phyloP scores from a whole-genome alignment of 2,329 filamentous ascomycete genomes.

The Chaetothyriales sp. region DNA sequence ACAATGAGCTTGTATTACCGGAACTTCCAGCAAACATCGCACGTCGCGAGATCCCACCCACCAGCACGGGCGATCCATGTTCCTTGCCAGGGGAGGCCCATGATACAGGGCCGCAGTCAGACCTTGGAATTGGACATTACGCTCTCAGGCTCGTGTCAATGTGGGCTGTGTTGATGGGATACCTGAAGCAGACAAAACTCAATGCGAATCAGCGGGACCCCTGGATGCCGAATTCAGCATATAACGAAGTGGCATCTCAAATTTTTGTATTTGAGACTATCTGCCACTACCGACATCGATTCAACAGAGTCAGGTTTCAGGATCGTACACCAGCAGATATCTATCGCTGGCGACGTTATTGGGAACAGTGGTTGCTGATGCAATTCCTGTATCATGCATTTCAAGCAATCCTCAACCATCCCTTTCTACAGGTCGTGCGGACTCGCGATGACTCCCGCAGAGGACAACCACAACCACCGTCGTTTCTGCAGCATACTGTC shows the following conservation, averaged over 20 bases:
- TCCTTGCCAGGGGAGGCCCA: background rate
- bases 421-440: constrained; percentile 12
- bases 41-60: background rate
- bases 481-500: constrained; percentile 14
- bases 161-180: constrained; percentile 12
- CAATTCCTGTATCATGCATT: constrained; percentile 13
- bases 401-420: constrained; percentile 13
- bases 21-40: constrained; percentile 5
- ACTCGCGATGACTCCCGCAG: constrained; percentile 4
- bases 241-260: constrained; percentile 11
- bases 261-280: constrained; percentile 12
- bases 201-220: constrained; percentile 7
- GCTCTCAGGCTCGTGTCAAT: constrained; percentile 9
- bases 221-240: constrained; percentile 9
- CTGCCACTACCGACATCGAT: constrained; percentile 11
- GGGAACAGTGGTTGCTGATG: constrained; percentile 12
- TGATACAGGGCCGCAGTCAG: constrained; percentile 2
- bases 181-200: constrained; percentile 10
- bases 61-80: background rate
- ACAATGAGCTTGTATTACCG: constrained; percentile 6
- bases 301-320: constrained; percentile 9
- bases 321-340: constrained; percentile 5
- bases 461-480: constrained; percentile 10
- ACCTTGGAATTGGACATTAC: constrained; percentile 11
- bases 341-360: constrained; percentile 7